Evolutionary conservation across 768 basidiomycete species (phyloP).

Genomic region (Nevesoporus exiguus): DNA sequence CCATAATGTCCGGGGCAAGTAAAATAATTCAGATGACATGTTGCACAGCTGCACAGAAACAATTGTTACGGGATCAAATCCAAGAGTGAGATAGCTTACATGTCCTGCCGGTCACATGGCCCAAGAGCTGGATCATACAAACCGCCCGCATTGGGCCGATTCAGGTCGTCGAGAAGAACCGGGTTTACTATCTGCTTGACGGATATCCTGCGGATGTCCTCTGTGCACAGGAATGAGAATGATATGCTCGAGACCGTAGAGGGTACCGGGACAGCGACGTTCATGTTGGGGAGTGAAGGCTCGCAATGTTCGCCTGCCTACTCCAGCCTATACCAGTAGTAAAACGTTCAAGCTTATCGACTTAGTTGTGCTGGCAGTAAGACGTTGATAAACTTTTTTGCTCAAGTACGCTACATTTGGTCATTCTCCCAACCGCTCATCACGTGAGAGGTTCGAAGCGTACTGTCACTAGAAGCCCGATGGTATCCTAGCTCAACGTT

Average conservation of each 20-base stretch:
- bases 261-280: conserved; percentile 87
- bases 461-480: background rate
- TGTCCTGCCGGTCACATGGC: conserved; percentile 82
- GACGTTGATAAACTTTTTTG: conserved; percentile 14
- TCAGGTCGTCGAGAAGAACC: conserved; percentile 87
- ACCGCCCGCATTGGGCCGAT: conserved; percentile 86
- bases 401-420: conserved; percentile 12
- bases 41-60: conserved; percentile 66
- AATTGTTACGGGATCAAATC: conserved; percentile 3
- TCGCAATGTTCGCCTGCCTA: background rate
- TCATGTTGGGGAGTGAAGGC: conserved; percentile 49
- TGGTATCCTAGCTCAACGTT: conserved; percentile 34
- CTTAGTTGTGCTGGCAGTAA: background rate
- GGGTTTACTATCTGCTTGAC: conserved; percentile 97
- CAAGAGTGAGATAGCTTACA: conserved; percentile 54
- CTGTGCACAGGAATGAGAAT: conserved; percentile 87
- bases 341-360: background rate
- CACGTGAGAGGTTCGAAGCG: conserved; percentile 14
- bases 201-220: conserved; percentile 90
- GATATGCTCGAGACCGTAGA: conserved; percentile 80
- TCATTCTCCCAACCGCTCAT: no score
- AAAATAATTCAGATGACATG: conserved; percentile 90
- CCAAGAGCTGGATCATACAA: conserved; percentile 96
- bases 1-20: conserved; percentile 98
- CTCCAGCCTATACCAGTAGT: background rate